Evolutionary conservation across 2,329 filamentous ascomycete species (phyloP), one percentile per base, ranked within the genome.

Genomic region (Venturia nashicola): DNA sequence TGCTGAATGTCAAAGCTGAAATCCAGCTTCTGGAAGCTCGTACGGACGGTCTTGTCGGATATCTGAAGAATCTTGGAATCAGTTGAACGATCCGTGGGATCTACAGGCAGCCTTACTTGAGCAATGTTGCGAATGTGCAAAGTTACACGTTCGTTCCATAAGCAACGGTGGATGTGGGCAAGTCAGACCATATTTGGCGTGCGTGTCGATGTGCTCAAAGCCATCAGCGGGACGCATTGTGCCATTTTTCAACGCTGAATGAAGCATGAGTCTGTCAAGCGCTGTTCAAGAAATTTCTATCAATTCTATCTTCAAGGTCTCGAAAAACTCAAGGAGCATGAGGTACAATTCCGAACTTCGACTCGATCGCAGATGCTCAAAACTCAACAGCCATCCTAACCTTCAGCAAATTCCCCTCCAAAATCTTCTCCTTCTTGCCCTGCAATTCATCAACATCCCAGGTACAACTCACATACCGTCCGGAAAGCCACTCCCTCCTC

Each of bases 1-100:
- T 89, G 76, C 76, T 92, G 61, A 87, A 88, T 62, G 69, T 86
- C 59, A 94, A 93, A 70, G 87, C 87, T 0, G 90, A 94, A 71
- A 89, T 93, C 61, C 88, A 94, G 69, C 81, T 85, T 20, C 74
- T 90, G 7, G 86, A 89, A 43, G 72, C 42, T n/a, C 32, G 57
- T 16, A 7, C 42, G 32, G 61, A 54, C n/a, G 64, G 61, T 5
- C 36, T 65, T 18, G 51, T 46, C 12, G 36, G 39, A 23, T 65
- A 36, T 46, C 42, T 65, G 18, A 63, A 44, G 54, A 32, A 43
- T 42, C 20, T 18, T 42, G 61, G 44, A 14, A 43, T 61, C n/a
- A 34, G 23, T 61, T 61, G 59, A 61, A 14, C 32, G 20, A 14
- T n/a, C 32, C 9, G 5, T 34, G 48, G 18, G 16, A 34, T 27